A percentile compares a stretch with the other conserved stretches of the same genome.
Conservation (phyloP, 2,329 filamentous ascomycete species). For the Xylaria sp. region DNA sequence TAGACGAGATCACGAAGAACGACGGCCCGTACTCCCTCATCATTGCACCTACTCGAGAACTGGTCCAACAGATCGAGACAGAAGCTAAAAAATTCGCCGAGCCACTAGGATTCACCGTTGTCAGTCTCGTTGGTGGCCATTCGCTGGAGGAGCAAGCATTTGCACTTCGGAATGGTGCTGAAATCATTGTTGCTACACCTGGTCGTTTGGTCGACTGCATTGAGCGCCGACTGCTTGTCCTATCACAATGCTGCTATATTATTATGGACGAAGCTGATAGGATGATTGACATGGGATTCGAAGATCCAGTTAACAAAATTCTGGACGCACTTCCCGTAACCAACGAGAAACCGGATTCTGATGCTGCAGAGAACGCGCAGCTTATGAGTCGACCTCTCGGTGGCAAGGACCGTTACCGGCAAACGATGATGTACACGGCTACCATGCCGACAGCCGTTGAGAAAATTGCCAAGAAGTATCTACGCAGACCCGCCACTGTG, state of each 20-base stretch:
- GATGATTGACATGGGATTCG: slow-evolving; percentile 98
- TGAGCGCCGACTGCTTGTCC: slow-evolving; percentile 86
- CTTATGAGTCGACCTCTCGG: slow-evolving; percentile 84
- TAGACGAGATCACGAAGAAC: slow-evolving; percentile 86
- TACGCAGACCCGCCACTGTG: slow-evolving; percentile 89
- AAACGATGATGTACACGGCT: slow-evolving; percentile 99
- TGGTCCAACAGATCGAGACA: slow-evolving; percentile 95
- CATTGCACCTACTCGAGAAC: slow-evolving; percentile 91
- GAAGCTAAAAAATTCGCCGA: slow-evolving; percentile 92
- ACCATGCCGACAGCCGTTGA: slow-evolving; percentile 95
- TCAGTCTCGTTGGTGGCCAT: slow-evolving; percentile 98
- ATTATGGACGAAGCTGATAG: slow-evolving; percentile 99
- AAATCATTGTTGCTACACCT: slow-evolving; percentile 98
- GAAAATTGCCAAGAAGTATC: slow-evolving; percentile 95
- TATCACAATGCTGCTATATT: slow-evolving; percentile 96
- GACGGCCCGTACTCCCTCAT: slow-evolving; percentile 98
- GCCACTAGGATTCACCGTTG: slow-evolving; percentile 90
- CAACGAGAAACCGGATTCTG: slow-evolving; percentile 94
- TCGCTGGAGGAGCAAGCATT: slow-evolving; percentile 92
- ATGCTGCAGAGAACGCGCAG: slow-evolving; percentile 83
- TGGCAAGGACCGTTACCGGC: slow-evolving; percentile 80
- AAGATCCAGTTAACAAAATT: slow-evolving; percentile 97
- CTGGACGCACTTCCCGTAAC: slow-evolving; percentile 88
- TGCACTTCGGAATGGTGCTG: slow-evolving; percentile 87
- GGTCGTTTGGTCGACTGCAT: slow-evolving; percentile 97